These are phyloP conservation scores for Corynascus novoguineensis DNA, from an alignment of 495 filamentous ascomycete genomes.

Conservation along the genomic window DNA sequence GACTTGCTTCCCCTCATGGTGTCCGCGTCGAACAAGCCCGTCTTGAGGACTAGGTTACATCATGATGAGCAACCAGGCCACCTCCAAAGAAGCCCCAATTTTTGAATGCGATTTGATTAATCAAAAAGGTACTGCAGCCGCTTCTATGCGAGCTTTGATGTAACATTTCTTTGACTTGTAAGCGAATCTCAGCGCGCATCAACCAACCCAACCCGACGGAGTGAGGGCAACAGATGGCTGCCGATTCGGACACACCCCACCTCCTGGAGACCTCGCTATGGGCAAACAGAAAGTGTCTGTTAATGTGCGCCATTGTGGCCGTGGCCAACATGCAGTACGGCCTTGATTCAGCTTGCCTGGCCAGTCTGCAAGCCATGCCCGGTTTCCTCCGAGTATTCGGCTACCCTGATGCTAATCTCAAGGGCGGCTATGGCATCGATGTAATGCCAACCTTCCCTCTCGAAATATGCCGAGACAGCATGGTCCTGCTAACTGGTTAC, in stretches of 20 bases:
- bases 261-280: conserved; percentile 37
- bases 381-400: conserved; percentile 48
- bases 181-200: neutral
- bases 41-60: no score
- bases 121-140: no score
- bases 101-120: no score
- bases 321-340: conserved; percentile 52
- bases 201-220: no score
- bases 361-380: conserved; percentile 55
- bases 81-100: no score
- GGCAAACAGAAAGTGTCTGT: conserved; percentile 37
- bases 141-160: no score
- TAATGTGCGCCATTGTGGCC: conserved; percentile 36
- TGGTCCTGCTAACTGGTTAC: neutral
- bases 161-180: no score
- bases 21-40: no score
- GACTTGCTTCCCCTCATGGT: neutral
- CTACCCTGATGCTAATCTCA: conserved; percentile 12
- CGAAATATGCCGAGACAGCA: no score
- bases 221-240: neutral
- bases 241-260: neutral
- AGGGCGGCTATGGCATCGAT: conserved; percentile 22
- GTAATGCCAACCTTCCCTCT: neutral
- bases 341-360: conserved; percentile 53
- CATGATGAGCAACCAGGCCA: no score